Base-by-base conservation (phyloP, 108 stramenopile species). In the Asterionellopsis glacialis region DNA sequence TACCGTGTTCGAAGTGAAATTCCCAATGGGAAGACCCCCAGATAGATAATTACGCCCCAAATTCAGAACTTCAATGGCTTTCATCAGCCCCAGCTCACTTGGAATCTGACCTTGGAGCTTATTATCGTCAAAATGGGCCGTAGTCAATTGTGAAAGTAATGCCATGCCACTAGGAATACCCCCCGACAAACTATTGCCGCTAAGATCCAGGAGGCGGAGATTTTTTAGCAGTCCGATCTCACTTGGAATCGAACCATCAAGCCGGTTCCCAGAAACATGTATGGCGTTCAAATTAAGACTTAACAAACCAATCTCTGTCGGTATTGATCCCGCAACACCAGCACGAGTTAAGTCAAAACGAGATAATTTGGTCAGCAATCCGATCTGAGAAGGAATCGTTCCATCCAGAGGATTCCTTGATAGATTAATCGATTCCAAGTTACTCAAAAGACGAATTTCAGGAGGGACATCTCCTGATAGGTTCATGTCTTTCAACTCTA, bases 401-500 rank as follows among this genome's bases (percentile, higher is more conserved):
- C 80, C 16, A 56, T 61, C 55, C 45, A 43, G 14, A 67, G 71
- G 49, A 54, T 81, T 65, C 21, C 47, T 16, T 4, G 16, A 16
- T 1, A 48, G 21, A 21, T 21, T 9, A 16, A 48, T 16, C 16
- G 9, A 16, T 48, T 48, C 47, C 19, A 48, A 21, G 73, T 59
- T 61, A 42, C 41, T 39, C 60, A 81, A 66, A 19, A 61, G 52
- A 15, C 80, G 73, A 51, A 74, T 65, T 28, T 76, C 75, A 9
- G 60, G 65, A 9, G 80, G 80, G 4, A 81, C 18, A 25, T 66
- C 56, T 11, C 75, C 72, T 24, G 41, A 63, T 1, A 81, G 27
- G 12, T 25, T 33, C 33, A 33, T 33, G 33, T 33, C 33, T 7
- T 33, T 33, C 33, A 33, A 33, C 33, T 33, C 33, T 33, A 33